Evolutionary conservation across 129 eudicot species (phyloP), one percentile per base, ranked within the genome.

Genomic region (Dittrichia graveolens): DNA sequence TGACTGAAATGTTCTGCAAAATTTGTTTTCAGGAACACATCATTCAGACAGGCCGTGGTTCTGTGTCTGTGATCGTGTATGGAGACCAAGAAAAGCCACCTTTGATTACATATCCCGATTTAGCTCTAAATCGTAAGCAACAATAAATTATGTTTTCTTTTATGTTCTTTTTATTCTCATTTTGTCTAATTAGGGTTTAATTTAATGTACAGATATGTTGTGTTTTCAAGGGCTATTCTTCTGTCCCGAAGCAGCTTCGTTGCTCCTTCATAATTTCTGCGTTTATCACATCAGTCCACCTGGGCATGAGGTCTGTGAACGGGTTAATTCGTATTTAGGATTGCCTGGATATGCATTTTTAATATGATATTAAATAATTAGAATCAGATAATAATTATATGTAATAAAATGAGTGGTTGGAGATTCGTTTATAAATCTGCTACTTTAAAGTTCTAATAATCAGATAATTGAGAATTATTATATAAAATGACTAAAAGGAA

Each of bases 221-320:
- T 95, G 99, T 77, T 95, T 95, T 76, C 99, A 95, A 86, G 99
- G 99, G 73, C 76, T 95, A 69, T 95, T 95, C 90, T 88, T 95
- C 79, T 95, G 96, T 80, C 96, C 99, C 0, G 99, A 95, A 84
- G 99, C 99, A 38, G 94, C 99, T 64, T 85, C 99, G 9, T 84
- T 95, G 81, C 83, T 95, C 77, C 96, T 95, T 37, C 99, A 95
- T 74, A 90, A 95, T 80, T 95, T 95, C 77, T 95, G 99, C 85
- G 76, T 95, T 71, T 95, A 95, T 87, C 99, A 95, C 75, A 95
- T 95, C 69, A 90, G 91, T 84, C 99, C 99, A 68, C 99, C 99
- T 6, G 99, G 99, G 67, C 99, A 90, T 50, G 99, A 95, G 99
- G 99, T 95, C 73, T 72, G 94, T 90, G 69, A 83, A 74, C 82